Base-by-base conservation (phyloP, 1,284 basidiomycete species). In the Stygiomarasmius scandens region DNA sequence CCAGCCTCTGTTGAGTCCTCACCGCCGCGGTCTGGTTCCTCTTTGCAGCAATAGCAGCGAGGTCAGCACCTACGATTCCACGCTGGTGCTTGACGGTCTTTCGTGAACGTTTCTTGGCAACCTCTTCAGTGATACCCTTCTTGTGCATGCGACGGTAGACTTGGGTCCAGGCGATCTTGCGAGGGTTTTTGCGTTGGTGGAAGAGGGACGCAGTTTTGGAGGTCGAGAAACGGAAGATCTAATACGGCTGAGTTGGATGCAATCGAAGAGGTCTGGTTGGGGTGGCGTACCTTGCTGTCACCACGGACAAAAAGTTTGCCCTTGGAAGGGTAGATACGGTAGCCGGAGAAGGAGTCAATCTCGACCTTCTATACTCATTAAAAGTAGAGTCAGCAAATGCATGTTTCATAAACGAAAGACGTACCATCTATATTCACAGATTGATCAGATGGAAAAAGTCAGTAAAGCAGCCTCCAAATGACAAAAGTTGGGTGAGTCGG, bases 91-190 rank as follows among this genome's bases (percentile, higher is more conserved):
- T 99, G 73, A 98, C 94, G 64, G 94, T 96, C 78, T 91, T 90
- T 78, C 96, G 92, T 59, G 93, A 93, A 68, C 96, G 92, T 85
- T 97, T 98, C 95, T 98, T 99, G 72, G 95, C 93, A 56, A 96
- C 90, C 79, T 99, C 96, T 82, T 99, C 96, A 55, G 95, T 95
- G 75, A 99, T 87, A 77, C 96, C 96, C 91, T 99, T 99, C 89
- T 97, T 98, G 89, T 99, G 97, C 90, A 98, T 95, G 70, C 95
- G 91, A 69, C 96, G 92, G 89, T 93, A 99, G 60, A 95, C 89
- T 71, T 87, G 83, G 60, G 96, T 99, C 97, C 96, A 99, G 65
- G 96, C 92, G 78, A 99, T 95, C 89, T 99, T 98, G 75, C 96
- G 93, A 56, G 97, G 96, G 86, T 99, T 99, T 85, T 99, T 99